phyloP scores from a whole-genome alignment of 139 green algal species.

The Chlorella ohadii region DNA sequence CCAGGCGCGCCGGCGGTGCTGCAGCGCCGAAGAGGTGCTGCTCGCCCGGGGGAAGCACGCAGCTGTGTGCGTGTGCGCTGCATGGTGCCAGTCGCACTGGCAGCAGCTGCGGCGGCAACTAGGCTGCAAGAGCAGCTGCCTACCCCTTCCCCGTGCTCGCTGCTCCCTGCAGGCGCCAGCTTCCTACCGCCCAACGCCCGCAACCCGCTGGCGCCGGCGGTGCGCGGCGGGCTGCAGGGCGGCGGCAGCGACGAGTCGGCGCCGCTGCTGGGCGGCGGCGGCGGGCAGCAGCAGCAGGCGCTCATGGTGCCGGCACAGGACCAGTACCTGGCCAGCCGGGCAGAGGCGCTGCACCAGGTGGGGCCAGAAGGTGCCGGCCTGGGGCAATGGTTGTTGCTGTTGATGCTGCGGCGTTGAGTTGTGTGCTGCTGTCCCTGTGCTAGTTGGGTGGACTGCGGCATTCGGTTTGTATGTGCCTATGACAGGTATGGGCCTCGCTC shows the following conservation, averaged over 20 bases:
- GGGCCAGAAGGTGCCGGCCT: too few species aligned
- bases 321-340: slow-evolving; percentile 64
- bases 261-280: slow-evolving; percentile 32
- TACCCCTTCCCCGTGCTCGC: neutral
- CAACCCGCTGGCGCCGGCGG: slow-evolving; percentile 24
- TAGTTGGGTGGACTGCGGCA: too few species aligned
- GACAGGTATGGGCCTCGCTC: too few species aligned
- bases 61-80: neutral
- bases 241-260: slow-evolving; percentile 5
- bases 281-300: slow-evolving; percentile 65
- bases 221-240: slow-evolving; percentile 23
- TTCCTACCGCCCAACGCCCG: slow-evolving; percentile 33
- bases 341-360: slow-evolving; percentile 88
- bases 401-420: too few species aligned
- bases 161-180: slow-evolving; percentile 14
- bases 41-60: neutral
- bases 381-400: too few species aligned
- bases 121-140: neutral
- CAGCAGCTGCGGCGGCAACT: neutral
- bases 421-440: too few species aligned
- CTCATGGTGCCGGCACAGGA: slow-evolving; percentile 63
- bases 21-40: neutral
- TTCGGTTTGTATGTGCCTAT: too few species aligned
- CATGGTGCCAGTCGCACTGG: too few species aligned
- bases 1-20: slow-evolving; percentile 19